Evolutionary conservation across 352 stramenopile genomes (phyloP), one percentile per base, ranked within the genome.

Genomic region (Pythium angustatum): DNA sequence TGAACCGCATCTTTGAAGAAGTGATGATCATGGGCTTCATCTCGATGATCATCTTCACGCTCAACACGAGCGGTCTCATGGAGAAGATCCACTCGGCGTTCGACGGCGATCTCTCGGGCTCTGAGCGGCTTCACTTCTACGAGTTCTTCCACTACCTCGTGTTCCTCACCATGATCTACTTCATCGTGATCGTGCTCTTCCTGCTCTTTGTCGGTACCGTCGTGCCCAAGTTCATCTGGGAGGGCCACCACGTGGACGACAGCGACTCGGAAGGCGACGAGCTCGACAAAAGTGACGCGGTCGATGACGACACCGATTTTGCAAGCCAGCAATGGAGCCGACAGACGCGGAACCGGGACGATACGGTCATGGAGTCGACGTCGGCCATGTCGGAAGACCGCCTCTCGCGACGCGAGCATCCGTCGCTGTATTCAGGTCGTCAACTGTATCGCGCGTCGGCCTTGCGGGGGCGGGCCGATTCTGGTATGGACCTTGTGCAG

Each of bases 71-170:
- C 49, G 87, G 85, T 11, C 71, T 83, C 26, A 72, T 94, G 57
- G 69, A 76, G 51, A 55, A 69, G 24, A 63, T 85, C 27, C 70
- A 81, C 43, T 75, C 92, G 8, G 64, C 40, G 6, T 69, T 77
- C 26, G 67, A 75, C 22, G 57, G 80, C 45, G 41, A 74, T 0
- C 76, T 96, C 40, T 80, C 81, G 3, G 53, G 60, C 5, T 71
- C 70, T 1, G 81, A 92, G 55, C 79, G 89, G 54, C 83, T 96
- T 15, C 87, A 94, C 62, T 90, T 96, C 55, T 91, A 92, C 73
- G 87, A 96, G 67, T 94, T 96, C 56, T 96, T 96, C 76, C 87
- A 96, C 77, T 96, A 96, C 57, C 81, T 96, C 30, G 83, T 96
- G 44, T 96, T 96, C 61, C 73, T 96, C 21, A 93, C 85, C 7